Evolutionary conservation across 2,329 filamentous ascomycete genomes (phyloP).

Genomic region (Dothidotthia symphoricarpi): DNA sequence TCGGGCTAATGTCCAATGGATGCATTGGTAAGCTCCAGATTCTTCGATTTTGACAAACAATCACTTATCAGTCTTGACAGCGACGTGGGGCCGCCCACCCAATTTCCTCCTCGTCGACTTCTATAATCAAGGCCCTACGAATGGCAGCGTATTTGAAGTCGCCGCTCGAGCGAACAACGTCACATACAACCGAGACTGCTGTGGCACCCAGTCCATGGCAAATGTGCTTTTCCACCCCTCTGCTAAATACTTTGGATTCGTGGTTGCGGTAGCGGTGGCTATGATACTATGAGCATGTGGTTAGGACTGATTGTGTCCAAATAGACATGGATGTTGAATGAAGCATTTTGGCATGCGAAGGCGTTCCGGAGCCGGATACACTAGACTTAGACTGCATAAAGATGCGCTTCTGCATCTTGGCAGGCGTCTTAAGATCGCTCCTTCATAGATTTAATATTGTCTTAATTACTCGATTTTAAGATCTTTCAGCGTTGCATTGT

Average conservation of each 20-base stretch:
- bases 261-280: constrained; percentile 16
- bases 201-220: constrained; percentile 44
- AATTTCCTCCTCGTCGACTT: constrained; percentile 46
- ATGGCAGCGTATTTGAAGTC: constrained; percentile 43
- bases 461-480: too few relatives aligned
- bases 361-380: too few relatives aligned
- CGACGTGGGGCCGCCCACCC: constrained; percentile 38
- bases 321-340: too few relatives aligned
- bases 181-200: constrained; percentile 61
- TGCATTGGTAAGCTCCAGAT: constrained; percentile 35
- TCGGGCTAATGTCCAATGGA: constrained; percentile 34
- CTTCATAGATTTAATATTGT: too few relatives aligned
- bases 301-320: too few relatives aligned
- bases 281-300: constrained; percentile 16
- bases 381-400: too few relatives aligned
- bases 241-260: constrained; percentile 16
- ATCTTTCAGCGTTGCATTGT: too few relatives aligned
- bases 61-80: constrained; percentile 17
- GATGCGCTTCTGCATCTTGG: too few relatives aligned
- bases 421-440: too few relatives aligned
- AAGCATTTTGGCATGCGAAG: too few relatives aligned
- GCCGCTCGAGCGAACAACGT: constrained; percentile 64
- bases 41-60: neutral
- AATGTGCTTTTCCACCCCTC: constrained; percentile 9
- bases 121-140: constrained; percentile 38